These are phyloP conservation scores for Purshia tridentata DNA, from an alignment of 306 rosid species.

Conservation along the genomic window DNA sequence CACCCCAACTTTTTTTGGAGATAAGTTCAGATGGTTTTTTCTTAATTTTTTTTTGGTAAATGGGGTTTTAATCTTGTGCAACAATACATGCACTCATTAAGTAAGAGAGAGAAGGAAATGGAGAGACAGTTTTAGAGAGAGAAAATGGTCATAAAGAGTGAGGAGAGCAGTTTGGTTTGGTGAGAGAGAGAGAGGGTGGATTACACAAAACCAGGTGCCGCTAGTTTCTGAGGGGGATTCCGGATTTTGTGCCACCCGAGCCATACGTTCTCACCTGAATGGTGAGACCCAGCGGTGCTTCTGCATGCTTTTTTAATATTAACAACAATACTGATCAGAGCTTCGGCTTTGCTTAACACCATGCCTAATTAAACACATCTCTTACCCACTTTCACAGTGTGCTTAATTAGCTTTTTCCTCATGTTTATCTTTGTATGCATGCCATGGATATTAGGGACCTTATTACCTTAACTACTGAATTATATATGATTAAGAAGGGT, in stretches of 20 bases:
- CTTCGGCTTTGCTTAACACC: too few species aligned
- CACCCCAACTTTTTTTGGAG: slow-evolving; percentile 16
- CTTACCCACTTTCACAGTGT: too few species aligned
- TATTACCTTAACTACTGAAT: too few species aligned
- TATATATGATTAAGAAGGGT: too few species aligned
- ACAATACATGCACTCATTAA: background rate
- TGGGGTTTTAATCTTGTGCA: background rate
- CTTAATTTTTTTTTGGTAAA: background rate
- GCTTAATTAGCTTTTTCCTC: too few species aligned
- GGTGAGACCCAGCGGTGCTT: slow-evolving; percentile 63
- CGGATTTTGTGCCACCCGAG: slow-evolving; percentile 58
- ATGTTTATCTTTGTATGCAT: too few species aligned
- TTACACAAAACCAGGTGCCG: slow-evolving; percentile 55
- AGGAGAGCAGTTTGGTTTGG: too few species aligned
- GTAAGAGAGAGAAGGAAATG: slow-evolving; percentile 7
- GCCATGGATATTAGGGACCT: too few species aligned
- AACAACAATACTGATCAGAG: too few species aligned
- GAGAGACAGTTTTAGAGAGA: background rate
- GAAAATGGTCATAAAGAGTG: background rate
- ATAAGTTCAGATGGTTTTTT: slow-evolving; percentile 51
- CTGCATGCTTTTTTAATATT: background rate
- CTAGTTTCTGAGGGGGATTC: slow-evolving; percentile 44
- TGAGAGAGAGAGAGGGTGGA: background rate
- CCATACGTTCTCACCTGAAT: slow-evolving; percentile 60
- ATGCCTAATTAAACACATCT: too few species aligned